Conservation (phyloP, 2,329 filamentous ascomycete genomes). For the Cladophialophora bantiana region DNA sequence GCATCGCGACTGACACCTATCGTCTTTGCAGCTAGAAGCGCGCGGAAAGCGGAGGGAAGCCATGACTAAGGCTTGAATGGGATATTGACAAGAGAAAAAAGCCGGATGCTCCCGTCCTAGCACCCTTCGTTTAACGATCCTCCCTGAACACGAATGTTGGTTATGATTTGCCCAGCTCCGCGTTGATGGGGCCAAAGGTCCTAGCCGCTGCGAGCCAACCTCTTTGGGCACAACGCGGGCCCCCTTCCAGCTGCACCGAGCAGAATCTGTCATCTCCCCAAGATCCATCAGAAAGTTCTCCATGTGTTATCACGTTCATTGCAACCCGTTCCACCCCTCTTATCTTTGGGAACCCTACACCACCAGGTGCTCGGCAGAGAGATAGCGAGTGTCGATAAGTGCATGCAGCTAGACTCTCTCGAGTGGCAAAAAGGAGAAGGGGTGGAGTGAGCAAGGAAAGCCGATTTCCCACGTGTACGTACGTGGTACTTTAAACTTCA, state of each 20-base stretch:
- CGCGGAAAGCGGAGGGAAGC: background rate
- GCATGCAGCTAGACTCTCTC: constrained; percentile 8
- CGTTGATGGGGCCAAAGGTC: background rate
- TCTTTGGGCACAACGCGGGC: background rate
- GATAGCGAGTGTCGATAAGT: constrained; percentile 1
- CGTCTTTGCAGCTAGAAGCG: background rate
- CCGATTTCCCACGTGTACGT: background rate
- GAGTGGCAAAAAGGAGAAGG: constrained; percentile 9
- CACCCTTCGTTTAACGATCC: background rate
- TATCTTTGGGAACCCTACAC: constrained; percentile 2
- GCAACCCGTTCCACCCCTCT: background rate
- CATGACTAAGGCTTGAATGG: constrained; percentile 9
- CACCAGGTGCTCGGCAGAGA: background rate
- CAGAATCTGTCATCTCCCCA: constrained; percentile 4
- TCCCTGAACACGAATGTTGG: background rate
- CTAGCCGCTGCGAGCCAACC: constrained; percentile 4
- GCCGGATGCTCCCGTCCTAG: constrained; percentile 1
- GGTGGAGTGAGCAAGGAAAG: background rate
- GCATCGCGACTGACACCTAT: background rate
- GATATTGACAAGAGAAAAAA: constrained; percentile 14
- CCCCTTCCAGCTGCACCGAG: constrained; percentile 8
- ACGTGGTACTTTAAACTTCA: background rate
- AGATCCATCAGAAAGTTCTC: background rate
- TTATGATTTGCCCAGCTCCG: constrained; percentile 1
- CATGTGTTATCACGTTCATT: constrained; percentile 8